These are phyloP conservation scores for Toxicodendron radicans DNA, from an alignment of 345 rosid genomes.

Conservation along the genomic window DNA sequence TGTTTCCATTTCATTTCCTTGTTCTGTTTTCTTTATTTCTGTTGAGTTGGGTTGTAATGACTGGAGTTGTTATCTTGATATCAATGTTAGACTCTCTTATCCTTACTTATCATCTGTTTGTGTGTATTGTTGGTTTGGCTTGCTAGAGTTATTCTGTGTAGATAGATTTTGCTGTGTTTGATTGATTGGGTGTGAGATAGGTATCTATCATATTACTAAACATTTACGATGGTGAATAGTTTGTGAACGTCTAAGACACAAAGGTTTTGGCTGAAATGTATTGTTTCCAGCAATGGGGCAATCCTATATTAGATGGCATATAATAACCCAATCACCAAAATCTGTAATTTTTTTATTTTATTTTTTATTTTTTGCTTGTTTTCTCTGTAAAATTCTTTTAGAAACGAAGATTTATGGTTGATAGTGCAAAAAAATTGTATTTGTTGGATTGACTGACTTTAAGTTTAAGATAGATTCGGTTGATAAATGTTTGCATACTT, in stretches of 20 bases:
- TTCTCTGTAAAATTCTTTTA: neutral
- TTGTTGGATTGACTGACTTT: neutral
- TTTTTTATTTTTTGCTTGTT: too few relatives aligned
- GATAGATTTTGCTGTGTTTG: too few relatives aligned
- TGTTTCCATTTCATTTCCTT: too few relatives aligned
- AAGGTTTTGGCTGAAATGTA: neutral
- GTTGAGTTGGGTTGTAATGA: too few relatives aligned
- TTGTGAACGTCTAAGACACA: neutral
- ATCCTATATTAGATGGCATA: neutral
- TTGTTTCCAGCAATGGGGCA: neutral
- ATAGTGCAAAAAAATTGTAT: neutral
- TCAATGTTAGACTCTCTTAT: too few relatives aligned
- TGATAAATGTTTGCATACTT: neutral
- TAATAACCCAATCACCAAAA: neutral
- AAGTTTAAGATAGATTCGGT: neutral
- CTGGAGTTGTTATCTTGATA: too few relatives aligned
- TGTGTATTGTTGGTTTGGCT: too few relatives aligned
- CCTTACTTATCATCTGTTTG: too few relatives aligned
- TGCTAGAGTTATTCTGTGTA: too few relatives aligned
- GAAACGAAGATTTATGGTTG: neutral
- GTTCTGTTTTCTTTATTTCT: too few relatives aligned
- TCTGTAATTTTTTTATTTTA: neutral
- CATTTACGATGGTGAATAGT: neutral
- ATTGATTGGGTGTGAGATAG: too few relatives aligned
- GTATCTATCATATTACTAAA: too few relatives aligned